These are phyloP conservation scores for Zalaria sp. DNA, from an alignment of 2,329 filamentous ascomycete genomes.

Conservation along the genomic window DNA sequence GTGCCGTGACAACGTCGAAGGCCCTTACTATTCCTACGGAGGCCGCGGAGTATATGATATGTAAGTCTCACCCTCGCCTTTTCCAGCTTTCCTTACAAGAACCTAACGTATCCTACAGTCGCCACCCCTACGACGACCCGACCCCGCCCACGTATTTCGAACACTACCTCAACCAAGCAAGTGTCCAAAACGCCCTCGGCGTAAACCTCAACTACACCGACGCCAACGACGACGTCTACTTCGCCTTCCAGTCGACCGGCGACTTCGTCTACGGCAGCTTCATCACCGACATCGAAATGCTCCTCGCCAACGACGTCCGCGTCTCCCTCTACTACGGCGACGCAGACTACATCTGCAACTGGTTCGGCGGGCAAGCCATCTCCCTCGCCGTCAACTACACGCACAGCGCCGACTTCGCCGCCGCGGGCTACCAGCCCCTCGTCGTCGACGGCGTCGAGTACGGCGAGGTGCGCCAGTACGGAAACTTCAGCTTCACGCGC, in stretches of 20 bases:
- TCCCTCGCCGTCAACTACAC: slow-evolving; percentile 28
- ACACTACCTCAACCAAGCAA: slow-evolving; percentile 49
- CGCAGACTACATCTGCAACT: slow-evolving; percentile 18
- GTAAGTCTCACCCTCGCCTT: slow-evolving; percentile 19
- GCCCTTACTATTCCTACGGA: slow-evolving; percentile 39
- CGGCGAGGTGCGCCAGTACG: slow-evolving; percentile 22
- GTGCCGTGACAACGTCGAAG: slow-evolving; percentile 43
- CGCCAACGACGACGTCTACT: slow-evolving; percentile 34
- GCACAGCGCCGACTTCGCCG: slow-evolving; percentile 15
- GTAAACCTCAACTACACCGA: slow-evolving; percentile 41
- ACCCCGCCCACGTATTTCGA: slow-evolving; percentile 46
- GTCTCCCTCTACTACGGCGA: slow-evolving; percentile 23
- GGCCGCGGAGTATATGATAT: slow-evolving; percentile 49
- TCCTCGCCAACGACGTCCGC: slow-evolving; percentile 23
- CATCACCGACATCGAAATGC: slow-evolving; percentile 25
- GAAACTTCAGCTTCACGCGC: slow-evolving; percentile 16
- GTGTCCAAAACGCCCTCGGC: slow-evolving; percentile 45
- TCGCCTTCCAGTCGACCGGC: slow-evolving; percentile 36
- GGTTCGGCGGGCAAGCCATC: slow-evolving; percentile 41
- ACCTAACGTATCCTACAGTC: slow-evolving; percentile 36
- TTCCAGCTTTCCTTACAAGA: slow-evolving; percentile 22
- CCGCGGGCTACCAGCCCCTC: slow-evolving; percentile 16
- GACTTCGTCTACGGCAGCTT: slow-evolving; percentile 52
- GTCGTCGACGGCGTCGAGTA: slow-evolving; percentile 24
- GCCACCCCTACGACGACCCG: slow-evolving; percentile 40